Percentiles rank a stretch among this genome's conserved stretches.
These are phyloP conservation scores for Mallotus repandus DNA, from an alignment of 441 rosid genomes.

Conservation along the genomic window DNA sequence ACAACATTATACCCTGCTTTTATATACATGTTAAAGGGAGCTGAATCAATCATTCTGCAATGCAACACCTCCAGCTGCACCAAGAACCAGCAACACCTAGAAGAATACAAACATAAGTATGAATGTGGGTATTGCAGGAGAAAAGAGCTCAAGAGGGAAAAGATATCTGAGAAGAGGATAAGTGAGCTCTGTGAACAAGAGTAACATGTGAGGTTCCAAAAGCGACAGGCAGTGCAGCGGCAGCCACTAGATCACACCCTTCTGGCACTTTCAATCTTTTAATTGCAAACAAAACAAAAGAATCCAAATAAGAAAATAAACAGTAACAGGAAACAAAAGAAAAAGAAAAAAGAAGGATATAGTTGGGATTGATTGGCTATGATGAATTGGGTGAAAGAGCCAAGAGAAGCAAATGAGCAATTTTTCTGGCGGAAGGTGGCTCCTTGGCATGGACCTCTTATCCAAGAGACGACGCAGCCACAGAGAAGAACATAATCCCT, in stretches of 20 bases:
- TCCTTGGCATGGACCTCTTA: constrained; percentile 64
- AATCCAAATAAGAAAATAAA: neutral
- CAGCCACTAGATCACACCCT: constrained; percentile 76
- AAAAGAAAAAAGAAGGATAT: constrained; percentile 26
- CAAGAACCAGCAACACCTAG: constrained; percentile 85
- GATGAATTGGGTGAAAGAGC: constrained; percentile 78
- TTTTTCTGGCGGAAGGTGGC: constrained; percentile 16
- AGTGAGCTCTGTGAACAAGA: constrained; percentile 77
- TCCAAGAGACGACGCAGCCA: constrained; percentile 46
- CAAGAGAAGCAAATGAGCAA: constrained; percentile 57
- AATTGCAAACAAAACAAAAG: neutral
- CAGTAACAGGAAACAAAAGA: neutral
- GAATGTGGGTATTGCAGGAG: too few relatives aligned
- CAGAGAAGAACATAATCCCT: constrained; percentile 51
- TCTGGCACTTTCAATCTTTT: constrained; percentile 51
- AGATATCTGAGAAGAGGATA: constrained; percentile 71
- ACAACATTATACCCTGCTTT: too few relatives aligned
- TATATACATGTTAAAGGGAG: too few relatives aligned
- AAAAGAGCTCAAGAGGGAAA: neutral
- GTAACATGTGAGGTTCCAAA: constrained; percentile 96
- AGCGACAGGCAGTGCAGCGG: constrained; percentile 85
- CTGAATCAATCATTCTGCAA: too few relatives aligned
- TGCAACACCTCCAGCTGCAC: constrained; percentile 99
- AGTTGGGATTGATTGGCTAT: constrained; percentile 67
- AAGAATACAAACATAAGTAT: neutral